These are phyloP conservation scores for Xylaria arbuscula DNA, from an alignment of 2,329 filamentous ascomycete genomes.

Conservation along the genomic window DNA sequence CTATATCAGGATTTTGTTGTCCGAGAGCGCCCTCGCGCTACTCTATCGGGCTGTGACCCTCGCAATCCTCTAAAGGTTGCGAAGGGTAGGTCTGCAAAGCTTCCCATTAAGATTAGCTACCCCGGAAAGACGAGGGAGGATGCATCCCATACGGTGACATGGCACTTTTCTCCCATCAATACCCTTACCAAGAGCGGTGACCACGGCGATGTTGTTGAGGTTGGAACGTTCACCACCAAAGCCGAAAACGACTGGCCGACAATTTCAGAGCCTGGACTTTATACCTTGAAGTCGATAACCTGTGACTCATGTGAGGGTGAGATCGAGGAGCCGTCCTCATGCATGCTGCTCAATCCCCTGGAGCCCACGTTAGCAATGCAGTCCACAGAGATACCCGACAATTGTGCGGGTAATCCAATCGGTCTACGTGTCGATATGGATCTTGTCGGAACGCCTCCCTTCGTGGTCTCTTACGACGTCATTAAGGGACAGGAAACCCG, in stretches of 20 bases:
- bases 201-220: slow-evolving; percentile 68
- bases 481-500: slow-evolving; percentile 69
- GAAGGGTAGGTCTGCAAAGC: slow-evolving; percentile 72
- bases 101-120: slow-evolving; percentile 78
- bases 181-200: slow-evolving; percentile 76
- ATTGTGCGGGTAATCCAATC: slow-evolving; percentile 93
- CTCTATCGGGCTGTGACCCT: slow-evolving; percentile 79
- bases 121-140: slow-evolving; percentile 69
- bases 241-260: slow-evolving; percentile 70
- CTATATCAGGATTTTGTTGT: slow-evolving; percentile 84
- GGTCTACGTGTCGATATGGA: slow-evolving; percentile 90
- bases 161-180: slow-evolving; percentile 82
- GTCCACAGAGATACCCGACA: slow-evolving; percentile 87
- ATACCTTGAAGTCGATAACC: slow-evolving; percentile 82
- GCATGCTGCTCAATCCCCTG: slow-evolving; percentile 88
- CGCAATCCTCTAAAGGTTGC: slow-evolving; percentile 85
- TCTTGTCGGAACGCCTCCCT: slow-evolving; percentile 91
- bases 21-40: slow-evolving; percentile 83
- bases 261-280: slow-evolving; percentile 84
- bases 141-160: slow-evolving; percentile 78
- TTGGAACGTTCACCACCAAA: slow-evolving; percentile 70
- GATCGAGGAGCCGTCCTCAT: slow-evolving; percentile 93
- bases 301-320: slow-evolving; percentile 88
- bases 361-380: slow-evolving; percentile 81
- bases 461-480: slow-evolving; percentile 82